These are phyloP conservation scores for Polyporus arcularius DNA, from an alignment of 768 basidiomycete genomes.

Conservation along the genomic window DNA sequence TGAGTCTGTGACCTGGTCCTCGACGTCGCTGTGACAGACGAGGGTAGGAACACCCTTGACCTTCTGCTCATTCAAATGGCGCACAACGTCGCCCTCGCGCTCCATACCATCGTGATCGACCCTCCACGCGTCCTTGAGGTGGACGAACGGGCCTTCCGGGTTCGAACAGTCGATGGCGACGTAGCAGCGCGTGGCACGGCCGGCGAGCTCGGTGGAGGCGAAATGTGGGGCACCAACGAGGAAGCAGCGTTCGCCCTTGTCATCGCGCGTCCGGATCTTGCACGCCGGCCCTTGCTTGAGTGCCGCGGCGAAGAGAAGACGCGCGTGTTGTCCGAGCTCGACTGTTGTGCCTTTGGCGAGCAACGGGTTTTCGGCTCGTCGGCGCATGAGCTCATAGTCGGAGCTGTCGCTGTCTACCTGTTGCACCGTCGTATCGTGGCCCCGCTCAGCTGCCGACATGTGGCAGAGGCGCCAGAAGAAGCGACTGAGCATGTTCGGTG, in stretches of 20 bases:
- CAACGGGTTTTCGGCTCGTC: background rate
- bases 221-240: conserved; percentile 1
- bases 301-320: background rate
- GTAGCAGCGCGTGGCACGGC: background rate
- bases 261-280: background rate
- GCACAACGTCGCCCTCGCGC: conserved; percentile 1
- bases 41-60: conserved; percentile 4
- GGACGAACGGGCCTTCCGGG: background rate
- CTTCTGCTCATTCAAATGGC: background rate
- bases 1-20: conserved; percentile 1
- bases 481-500: background rate
- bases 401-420: background rate
- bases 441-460: background rate
- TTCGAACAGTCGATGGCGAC: background rate
- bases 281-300: background rate
- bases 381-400: background rate
- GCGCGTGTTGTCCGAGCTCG: background rate
- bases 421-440: conserved; percentile 6
- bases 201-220: background rate
- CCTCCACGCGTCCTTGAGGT: conserved; percentile 8
- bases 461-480: conserved; percentile 8
- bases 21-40: conserved; percentile 4
- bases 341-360: background rate
- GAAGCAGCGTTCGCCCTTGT: background rate
- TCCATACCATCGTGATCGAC: background rate